Evolutionary conservation across 2,329 filamentous ascomycete species (phyloP), one percentile per base, ranked within the genome.

Genomic region (Colletotrichum neosansevieriae): DNA sequence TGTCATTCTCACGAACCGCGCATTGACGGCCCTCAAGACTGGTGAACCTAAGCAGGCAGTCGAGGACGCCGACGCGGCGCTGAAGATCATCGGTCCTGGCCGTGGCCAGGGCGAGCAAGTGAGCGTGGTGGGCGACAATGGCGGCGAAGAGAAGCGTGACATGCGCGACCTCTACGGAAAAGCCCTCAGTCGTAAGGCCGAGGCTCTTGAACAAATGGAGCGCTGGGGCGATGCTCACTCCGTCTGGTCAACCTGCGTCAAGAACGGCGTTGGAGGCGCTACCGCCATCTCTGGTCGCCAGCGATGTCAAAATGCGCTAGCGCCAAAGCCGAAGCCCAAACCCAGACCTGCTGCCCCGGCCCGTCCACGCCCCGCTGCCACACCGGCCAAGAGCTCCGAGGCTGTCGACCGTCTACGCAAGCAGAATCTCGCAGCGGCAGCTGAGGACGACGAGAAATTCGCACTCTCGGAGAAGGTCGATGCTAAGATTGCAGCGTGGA

Each of bases 141-240:
- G 83, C n/a, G 81, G 81, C 45, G 86, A 89, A 38, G 85, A 91
- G 63, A 82, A 83, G 19, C 96, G 97, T 72, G 91, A 95, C 54
- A 97, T 99, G 93, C 92, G 89, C 71, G 94, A 97, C 17, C 92
- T 97, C 70, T 98, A 92, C 76, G 94, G 94, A 60, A 99, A 98
- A 79, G 95, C 95, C 0, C 82, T 98, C 34, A 95, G 93, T 81
- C 91, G 96, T 61, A 98, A 98, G 82, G 96, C 96, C 1, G 96
- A 99, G 80, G 96, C 94, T 1, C 85, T 98, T 7, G 96, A 99
- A 79, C 92, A 97, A 76, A 91, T 99, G 85, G 96, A 99, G 81
- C 93, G 92, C 76, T 99, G 95, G 95, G 81, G 83, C 3, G 95
- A 98, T 58, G 96, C 96, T 1, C 90, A 89, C 0, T 82, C 84